Conservation (phyloP, 1,284 basidiomycete species). For the Ustilago xerochloae region DNA sequence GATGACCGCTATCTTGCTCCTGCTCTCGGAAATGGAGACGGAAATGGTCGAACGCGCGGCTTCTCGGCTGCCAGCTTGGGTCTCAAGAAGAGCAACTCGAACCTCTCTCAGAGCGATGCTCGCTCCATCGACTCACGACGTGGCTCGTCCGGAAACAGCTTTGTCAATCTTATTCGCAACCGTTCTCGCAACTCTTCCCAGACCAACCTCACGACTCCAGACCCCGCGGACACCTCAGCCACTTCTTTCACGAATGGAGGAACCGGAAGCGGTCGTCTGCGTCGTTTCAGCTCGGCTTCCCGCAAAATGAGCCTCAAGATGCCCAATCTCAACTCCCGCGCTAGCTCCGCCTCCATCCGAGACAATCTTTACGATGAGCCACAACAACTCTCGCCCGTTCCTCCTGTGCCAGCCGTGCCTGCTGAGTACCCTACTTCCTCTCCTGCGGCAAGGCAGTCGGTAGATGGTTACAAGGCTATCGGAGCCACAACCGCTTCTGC, state of each 20-base stretch:
- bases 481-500: background rate
- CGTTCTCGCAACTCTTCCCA: conserved; percentile 42
- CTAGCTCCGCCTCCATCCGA: conserved; percentile 25
- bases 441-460: background rate
- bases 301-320: conserved; percentile 50
- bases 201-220: conserved; percentile 36
- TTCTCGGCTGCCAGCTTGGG: conserved; percentile 28
- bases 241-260: background rate
- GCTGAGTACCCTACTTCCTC: conserved; percentile 6
- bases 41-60: conserved; percentile 3
- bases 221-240: conserved; percentile 5
- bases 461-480: conserved; percentile 33
- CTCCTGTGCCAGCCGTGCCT: conserved; percentile 27
- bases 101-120: conserved; percentile 45
- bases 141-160: conserved; percentile 33
- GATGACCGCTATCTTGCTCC: conserved; percentile 27
- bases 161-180: conserved; percentile 38
- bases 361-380: conserved; percentile 29
- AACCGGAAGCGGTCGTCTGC: conserved; percentile 8
- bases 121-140: conserved; percentile 46
- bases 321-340: conserved; percentile 18
- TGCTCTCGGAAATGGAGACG: background rate
- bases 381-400: conserved; percentile 8
- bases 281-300: conserved; percentile 39
- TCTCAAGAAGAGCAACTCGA: conserved; percentile 47